Evolutionary conservation across 768 basidiomycete genomes (phyloP).

Genomic region (Boletus patriciae): DNA sequence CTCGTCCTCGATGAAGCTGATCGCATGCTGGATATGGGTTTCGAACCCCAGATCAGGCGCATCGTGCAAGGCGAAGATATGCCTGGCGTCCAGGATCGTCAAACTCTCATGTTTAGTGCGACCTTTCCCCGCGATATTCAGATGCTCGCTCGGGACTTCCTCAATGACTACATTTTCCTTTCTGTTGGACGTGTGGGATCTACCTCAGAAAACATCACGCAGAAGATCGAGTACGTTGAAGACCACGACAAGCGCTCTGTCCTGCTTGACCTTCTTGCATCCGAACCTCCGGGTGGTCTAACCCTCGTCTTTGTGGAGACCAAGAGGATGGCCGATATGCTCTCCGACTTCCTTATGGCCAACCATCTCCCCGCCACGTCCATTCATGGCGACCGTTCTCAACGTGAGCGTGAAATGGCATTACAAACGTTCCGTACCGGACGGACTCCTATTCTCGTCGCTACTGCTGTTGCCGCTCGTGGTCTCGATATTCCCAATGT

Average conservation of each 20-base stretch:
- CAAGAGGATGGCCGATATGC: constrained; percentile 98
- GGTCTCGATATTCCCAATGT: constrained; percentile 99
- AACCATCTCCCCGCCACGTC: constrained; percentile 89
- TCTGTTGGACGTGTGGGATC: constrained; percentile 98
- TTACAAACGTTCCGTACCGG: constrained; percentile 94
- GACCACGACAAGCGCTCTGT: constrained; percentile 96
- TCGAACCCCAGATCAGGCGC: constrained; percentile 97
- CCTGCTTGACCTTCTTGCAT: constrained; percentile 87
- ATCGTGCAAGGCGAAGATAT: constrained; percentile 99
- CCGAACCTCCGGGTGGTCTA: constrained; percentile 67
- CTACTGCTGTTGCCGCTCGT: constrained; percentile 98
- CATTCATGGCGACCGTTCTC: constrained; percentile 97
- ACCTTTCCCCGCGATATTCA: constrained; percentile 99
- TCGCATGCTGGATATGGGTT: constrained; percentile 99
- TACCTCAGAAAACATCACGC: constrained; percentile 99
- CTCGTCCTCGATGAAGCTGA: constrained; percentile 99
- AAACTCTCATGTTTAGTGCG: constrained; percentile 99
- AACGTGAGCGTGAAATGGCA: constrained; percentile 96
- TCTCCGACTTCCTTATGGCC: constrained; percentile 90
- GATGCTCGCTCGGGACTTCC: constrained; percentile 91
- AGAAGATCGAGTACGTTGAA: constrained; percentile 98
- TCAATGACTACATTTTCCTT: constrained; percentile 98
- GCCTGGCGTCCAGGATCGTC: constrained; percentile 88
- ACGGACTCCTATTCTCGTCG: constrained; percentile 93
- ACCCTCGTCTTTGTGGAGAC: constrained; percentile 99